Conservation (phyloP, 176 grass and related monocot species). For the Aechmea fasciata region DNA sequence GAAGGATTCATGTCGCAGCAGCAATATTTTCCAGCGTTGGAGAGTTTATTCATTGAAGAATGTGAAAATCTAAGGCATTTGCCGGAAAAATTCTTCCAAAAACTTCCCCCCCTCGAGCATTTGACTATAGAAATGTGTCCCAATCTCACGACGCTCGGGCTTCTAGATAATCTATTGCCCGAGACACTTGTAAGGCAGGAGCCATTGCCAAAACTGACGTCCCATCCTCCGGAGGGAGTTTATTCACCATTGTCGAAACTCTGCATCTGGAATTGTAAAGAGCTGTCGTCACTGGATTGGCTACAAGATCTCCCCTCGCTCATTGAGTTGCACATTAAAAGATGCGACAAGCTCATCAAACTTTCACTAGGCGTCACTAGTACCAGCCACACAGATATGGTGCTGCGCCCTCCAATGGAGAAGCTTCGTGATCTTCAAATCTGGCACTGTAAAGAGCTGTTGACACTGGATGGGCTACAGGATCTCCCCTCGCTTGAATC, state of each 20-base stretch:
- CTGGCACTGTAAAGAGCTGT: background rate
- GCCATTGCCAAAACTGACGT: background rate
- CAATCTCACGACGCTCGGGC: background rate
- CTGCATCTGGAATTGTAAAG: background rate
- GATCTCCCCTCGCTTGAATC: background rate
- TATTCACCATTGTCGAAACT: conserved; percentile 10
- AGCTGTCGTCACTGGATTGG: conserved; percentile 10
- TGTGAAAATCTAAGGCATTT: conserved; percentile 22
- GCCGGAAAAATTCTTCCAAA: background rate
- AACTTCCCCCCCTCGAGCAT: background rate
- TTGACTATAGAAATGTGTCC: background rate
- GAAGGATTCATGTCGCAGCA: background rate
- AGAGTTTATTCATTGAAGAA: background rate
- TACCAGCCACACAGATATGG: too few relatives aligned
- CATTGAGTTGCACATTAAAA: too few relatives aligned
- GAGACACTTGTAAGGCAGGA: background rate
- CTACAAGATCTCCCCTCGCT: conserved; percentile 9
- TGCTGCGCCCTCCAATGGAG: too few relatives aligned
- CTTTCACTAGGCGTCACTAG: too few relatives aligned
- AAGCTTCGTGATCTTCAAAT: too few relatives aligned
- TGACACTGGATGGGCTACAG: conserved; percentile 19
- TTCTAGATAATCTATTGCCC: background rate
- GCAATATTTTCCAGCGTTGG: background rate
- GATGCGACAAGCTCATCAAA: too few relatives aligned
- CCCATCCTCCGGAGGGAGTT: conserved; percentile 7